phyloP scores from a whole-genome alignment of 768 basidiomycete species.

The Coprinopsis cinerea region DNA sequence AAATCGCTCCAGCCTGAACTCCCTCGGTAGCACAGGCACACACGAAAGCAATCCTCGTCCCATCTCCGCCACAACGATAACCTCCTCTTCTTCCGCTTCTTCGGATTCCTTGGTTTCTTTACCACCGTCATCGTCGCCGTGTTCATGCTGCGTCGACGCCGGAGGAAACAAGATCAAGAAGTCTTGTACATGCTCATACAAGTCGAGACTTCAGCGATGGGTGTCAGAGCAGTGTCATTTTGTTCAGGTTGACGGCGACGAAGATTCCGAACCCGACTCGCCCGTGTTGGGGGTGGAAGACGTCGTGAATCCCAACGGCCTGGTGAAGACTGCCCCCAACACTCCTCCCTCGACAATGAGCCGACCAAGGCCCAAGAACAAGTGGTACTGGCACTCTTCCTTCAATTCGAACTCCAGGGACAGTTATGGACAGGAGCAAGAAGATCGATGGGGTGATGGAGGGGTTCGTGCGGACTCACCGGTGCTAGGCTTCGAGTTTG shows the following conservation, averaged over 20 bases:
- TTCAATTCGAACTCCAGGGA: neutral
- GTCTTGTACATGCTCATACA: neutral
- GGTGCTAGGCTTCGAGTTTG: neutral
- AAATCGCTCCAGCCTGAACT: no score
- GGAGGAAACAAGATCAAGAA: no score
- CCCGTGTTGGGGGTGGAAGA: neutral
- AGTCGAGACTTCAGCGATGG: neutral
- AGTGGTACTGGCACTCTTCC: neutral
- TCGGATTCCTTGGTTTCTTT: no score
- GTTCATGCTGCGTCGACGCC: no score
- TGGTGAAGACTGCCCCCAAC: neutral
- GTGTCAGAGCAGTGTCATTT: constrained; percentile 1
- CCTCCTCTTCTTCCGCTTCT: no score
- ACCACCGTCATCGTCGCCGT: no score
- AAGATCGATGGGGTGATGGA: no score
- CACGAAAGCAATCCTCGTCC: no score
- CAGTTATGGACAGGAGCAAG: no score
- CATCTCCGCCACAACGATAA: no score
- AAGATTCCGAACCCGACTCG: neutral
- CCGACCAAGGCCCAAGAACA: no score
- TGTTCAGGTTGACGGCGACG: neutral
- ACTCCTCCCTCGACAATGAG: neutral
- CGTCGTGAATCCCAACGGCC: neutral
- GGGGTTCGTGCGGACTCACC: neutral
- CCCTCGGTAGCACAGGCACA: no score